Evolutionary conservation across 2,329 filamentous ascomycete genomes (phyloP).

Genomic region (Colletotrichum zoysiae): DNA sequence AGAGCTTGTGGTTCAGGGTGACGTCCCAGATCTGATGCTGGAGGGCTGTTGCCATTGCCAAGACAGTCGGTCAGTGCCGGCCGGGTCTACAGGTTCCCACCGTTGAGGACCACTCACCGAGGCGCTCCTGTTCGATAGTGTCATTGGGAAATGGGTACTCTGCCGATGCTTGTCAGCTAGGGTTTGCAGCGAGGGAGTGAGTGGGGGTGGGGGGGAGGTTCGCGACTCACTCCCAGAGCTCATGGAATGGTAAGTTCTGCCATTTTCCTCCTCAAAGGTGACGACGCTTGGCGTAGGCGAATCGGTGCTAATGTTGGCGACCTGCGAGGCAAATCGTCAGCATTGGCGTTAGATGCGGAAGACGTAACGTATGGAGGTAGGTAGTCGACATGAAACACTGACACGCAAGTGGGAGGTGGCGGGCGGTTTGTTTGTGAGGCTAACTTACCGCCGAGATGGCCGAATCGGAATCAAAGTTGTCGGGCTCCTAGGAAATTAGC

Average conservation of each 20-base stretch:
- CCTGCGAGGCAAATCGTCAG: background rate
- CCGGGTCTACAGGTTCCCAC: background rate
- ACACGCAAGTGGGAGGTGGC: conserved; percentile 6
- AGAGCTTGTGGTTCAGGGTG: conserved; percentile 50
- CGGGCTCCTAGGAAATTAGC: conserved; percentile 4
- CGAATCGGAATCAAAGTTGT: conserved; percentile 36
- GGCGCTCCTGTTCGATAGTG: conserved; percentile 48
- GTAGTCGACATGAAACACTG: conserved; percentile 16
- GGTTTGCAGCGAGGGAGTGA: too few species aligned
- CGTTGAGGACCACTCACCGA: conserved; percentile 34
- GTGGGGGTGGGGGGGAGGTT: too few species aligned
- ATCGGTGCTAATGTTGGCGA: conserved; percentile 4
- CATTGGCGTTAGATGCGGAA: background rate
- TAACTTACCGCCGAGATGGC: conserved; percentile 26
- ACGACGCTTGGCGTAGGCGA: conserved; percentile 39
- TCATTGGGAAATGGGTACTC: conserved; percentile 48
- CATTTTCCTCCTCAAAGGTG: conserved; percentile 39
- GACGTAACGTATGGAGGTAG: background rate
- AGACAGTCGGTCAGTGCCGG: background rate
- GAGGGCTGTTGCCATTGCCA: conserved; percentile 46
- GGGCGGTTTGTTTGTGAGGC: background rate
- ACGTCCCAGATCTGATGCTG: conserved; percentile 53
- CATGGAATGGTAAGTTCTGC: conserved; percentile 42
- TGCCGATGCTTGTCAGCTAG: conserved; percentile 19
- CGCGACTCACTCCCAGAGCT: conserved; percentile 46